Percentiles rank a stretch among this genome's conserved stretches.
Evolutionary conservation across 306 rosid genomes (phyloP).

Genomic region (Ziziphus jujuba): DNA sequence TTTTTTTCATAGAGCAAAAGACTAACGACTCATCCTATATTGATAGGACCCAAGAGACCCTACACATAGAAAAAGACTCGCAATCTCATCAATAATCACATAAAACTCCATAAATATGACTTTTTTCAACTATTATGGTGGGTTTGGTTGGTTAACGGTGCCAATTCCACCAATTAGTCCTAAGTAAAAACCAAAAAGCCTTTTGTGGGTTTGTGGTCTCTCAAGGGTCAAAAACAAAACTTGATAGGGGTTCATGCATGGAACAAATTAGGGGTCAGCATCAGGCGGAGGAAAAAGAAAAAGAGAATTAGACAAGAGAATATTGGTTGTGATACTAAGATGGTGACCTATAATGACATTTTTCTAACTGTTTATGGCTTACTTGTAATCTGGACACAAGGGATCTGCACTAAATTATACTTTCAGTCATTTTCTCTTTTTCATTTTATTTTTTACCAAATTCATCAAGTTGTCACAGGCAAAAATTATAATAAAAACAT

Average conservation of each 20-base stretch:
- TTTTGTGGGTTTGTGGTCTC: neutral
- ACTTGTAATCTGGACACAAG: neutral
- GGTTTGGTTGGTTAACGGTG: conserved; percentile 11
- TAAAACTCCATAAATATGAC: too few relatives aligned
- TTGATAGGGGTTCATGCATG: conserved; percentile 20
- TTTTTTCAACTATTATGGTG: too few relatives aligned
- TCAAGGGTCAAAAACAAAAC: conserved; percentile 7
- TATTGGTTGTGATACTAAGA: conserved; percentile 20
- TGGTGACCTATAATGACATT: neutral
- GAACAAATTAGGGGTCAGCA: conserved; percentile 24
- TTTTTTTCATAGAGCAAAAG: neutral
- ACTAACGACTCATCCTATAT: neutral
- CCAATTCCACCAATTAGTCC: conserved; percentile 11
- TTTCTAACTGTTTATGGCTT: neutral
- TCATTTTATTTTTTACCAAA: too few relatives aligned
- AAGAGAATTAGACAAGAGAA: conserved; percentile 1
- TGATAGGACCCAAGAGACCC: conserved; percentile 5
- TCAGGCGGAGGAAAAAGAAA: neutral
- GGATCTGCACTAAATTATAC: too few relatives aligned
- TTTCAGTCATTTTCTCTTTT: too few relatives aligned
- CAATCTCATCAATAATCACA: too few relatives aligned
- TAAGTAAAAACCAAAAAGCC: neutral
- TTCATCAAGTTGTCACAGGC: too few relatives aligned
- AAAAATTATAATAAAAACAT: too few relatives aligned
- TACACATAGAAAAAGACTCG: too few relatives aligned